phyloP scores from a whole-genome alignment of 805 yeast species.

The Candida xyloterini region DNA sequence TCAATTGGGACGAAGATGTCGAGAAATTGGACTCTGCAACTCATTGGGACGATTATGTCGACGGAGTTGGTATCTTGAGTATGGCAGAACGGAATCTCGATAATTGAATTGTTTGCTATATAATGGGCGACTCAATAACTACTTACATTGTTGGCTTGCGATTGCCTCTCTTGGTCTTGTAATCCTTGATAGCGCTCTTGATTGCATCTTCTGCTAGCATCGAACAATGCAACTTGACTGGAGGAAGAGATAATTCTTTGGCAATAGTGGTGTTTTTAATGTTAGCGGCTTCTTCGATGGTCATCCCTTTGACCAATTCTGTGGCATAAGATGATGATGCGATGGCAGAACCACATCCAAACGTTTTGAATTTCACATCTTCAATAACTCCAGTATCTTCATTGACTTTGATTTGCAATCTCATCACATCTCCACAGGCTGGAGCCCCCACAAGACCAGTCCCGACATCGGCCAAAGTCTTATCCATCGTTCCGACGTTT shows the following conservation, averaged over 20 bases:
- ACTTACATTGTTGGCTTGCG: constrained; percentile 47
- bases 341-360: constrained; percentile 99
- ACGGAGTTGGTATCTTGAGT: constrained; percentile 52
- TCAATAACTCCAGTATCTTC: constrained; percentile 87
- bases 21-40: constrained; percentile 39
- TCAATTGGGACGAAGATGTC: constrained; percentile 46
- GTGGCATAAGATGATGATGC: constrained; percentile 95
- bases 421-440: constrained; percentile 99
- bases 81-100: constrained; percentile 37
- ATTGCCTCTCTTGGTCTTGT: constrained; percentile 70
- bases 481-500: constrained; percentile 91
- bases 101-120: constrained; percentile 4
- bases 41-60: constrained; percentile 47
- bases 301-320: constrained; percentile 91
- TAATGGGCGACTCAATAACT: background rate
- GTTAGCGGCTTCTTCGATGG: constrained; percentile 87
- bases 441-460: constrained; percentile 99
- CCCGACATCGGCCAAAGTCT: constrained; percentile 73
- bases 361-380: constrained; percentile 96
- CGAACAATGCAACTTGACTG: constrained; percentile 95
- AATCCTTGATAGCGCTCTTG: constrained; percentile 94
- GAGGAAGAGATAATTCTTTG: constrained; percentile 90
- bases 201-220: constrained; percentile 99
- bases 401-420: constrained; percentile 89
- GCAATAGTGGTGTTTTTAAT: constrained; percentile 95